Base-by-base conservation (phyloP, 2,329 filamentous ascomycete genomes). In the Cercospora sp. region DNA sequence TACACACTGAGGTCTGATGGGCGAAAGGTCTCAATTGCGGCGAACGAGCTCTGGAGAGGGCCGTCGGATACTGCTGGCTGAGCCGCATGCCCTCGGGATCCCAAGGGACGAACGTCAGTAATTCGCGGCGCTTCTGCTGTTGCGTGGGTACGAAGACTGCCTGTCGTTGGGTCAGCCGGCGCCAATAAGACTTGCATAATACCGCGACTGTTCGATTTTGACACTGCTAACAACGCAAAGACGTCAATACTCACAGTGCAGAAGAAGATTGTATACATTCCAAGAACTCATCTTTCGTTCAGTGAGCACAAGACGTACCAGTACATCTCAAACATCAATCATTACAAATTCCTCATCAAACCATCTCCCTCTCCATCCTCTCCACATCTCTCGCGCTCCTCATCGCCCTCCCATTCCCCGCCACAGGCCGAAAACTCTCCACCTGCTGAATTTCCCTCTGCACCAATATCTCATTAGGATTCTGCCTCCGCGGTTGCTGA, bases 401-500 rank as follows among this genome's bases (percentile, higher is more conserved):
- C 53, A 48, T 40, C 36, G 20, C 16, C 26, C 65, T 36, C 59
- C 40, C 65, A 51, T 57, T 58, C 30, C 23, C 48, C 13, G 16
- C 42, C 6, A 63, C 48, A 60, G 13, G 61, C 63, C 59, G 62
- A n/a, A 63, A 30, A 55, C 31, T 62, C 40, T 65, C 58, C 58
- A 68, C 66, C 36, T 68, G 66, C 51, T 68, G 45, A 53, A 68
- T 68, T 9, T 68, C 66, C 12, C 63, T 68, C 48, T 65, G 66
- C 57, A 68, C 66, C 51, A 68, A 30, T 9, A 68, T 68, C 30
- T 63, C 33, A 16, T 59, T 61, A 5, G 23, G 48, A 28, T 55
- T 55, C 6, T 55, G 48, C 23, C 48, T 55, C 10, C 48, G 23
- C 16, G 23, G 23, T 9, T 55, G 20, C 5, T 28, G 23, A 55